phyloP scores from a whole-genome alignment of 495 filamentous ascomycete species.

The Hyaloscypha hepaticicola region DNA sequence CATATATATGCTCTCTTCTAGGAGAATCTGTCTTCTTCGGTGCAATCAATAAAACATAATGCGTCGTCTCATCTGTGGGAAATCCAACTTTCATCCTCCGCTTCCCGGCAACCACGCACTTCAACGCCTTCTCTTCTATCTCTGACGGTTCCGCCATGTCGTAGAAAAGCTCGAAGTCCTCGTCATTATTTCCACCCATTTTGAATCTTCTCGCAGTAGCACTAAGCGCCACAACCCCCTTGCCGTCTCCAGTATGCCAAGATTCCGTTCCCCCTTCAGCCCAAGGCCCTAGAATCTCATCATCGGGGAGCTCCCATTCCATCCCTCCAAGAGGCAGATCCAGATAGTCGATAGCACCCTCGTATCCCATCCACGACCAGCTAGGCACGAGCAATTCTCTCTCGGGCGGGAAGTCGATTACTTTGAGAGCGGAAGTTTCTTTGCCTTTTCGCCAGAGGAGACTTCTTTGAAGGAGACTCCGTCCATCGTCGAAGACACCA shows the following conservation, averaged over 20 bases:
- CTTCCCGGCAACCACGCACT: neutral
- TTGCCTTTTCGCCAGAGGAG: conserved; percentile 13
- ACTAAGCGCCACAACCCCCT: conserved; percentile 2
- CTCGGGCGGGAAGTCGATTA: conserved; percentile 3
- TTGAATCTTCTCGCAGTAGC: neutral
- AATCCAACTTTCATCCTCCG: neutral
- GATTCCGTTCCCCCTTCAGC: neutral
- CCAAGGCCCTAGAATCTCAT: conserved; percentile 15
- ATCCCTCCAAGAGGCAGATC: conserved; percentile 6
- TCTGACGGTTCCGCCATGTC: neutral
- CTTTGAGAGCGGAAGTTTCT: neutral
- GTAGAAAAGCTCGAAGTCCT: neutral
- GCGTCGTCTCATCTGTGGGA: neutral
- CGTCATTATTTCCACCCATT: neutral
- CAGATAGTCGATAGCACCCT: conserved; percentile 17
- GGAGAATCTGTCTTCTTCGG: neutral
- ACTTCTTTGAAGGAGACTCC: conserved; percentile 1
- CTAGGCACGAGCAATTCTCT: neutral
- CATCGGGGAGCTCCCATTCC: conserved; percentile 30
- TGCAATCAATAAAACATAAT: neutral
- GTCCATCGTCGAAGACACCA: conserved; percentile 17
- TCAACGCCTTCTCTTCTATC: neutral
- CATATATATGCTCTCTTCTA: neutral
- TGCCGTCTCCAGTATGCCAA: conserved; percentile 1
- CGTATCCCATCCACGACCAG: conserved; percentile 25